Conservation (phyloP, 148 eudicot species). For the Camellia lanceoleosa region DNA sequence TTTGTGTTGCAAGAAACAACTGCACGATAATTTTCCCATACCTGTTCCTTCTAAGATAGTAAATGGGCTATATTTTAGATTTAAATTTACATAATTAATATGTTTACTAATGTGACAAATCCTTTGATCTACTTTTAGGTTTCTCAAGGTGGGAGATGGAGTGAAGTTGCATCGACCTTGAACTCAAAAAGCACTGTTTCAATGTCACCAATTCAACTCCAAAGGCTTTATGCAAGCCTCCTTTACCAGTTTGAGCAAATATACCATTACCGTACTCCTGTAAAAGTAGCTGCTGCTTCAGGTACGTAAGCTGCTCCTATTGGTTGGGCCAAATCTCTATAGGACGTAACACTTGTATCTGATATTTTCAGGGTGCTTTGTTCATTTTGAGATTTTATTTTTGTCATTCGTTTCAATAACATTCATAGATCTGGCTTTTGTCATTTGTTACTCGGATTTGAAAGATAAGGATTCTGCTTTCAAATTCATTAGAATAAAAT, state of each 20-base stretch:
- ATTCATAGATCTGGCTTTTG: not conserved
- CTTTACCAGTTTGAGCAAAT: slow-evolving; percentile 44
- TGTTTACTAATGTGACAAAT: not conserved
- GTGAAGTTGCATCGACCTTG: slow-evolving; percentile 34
- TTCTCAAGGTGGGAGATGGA: slow-evolving; percentile 40
- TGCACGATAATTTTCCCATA: not conserved
- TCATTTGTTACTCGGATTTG: not conserved
- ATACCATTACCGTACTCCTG: slow-evolving; percentile 28
- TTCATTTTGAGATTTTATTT: not conserved
- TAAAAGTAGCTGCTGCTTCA: slow-evolving; percentile 11
- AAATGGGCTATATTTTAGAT: not conserved
- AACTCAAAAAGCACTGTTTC: slow-evolving; percentile 14
- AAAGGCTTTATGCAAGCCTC: slow-evolving; percentile 34
- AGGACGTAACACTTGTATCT: not conserved
- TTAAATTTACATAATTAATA: not conserved
- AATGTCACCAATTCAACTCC: slow-evolving; percentile 32
- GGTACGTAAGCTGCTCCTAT: slow-evolving; percentile 14
- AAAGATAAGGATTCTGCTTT: not conserved
- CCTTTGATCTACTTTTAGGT: slow-evolving; percentile 27
- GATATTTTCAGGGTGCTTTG: slow-evolving; percentile 6
- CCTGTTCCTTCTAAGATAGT: not conserved
- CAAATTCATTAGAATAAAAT: not conserved
- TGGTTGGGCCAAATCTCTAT: not conserved
- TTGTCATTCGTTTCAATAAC: not conserved
- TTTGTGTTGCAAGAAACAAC: not conserved